Base-by-base conservation (phyloP, 352 stramenopile genomes). In the Phytophthora sp. region DNA sequence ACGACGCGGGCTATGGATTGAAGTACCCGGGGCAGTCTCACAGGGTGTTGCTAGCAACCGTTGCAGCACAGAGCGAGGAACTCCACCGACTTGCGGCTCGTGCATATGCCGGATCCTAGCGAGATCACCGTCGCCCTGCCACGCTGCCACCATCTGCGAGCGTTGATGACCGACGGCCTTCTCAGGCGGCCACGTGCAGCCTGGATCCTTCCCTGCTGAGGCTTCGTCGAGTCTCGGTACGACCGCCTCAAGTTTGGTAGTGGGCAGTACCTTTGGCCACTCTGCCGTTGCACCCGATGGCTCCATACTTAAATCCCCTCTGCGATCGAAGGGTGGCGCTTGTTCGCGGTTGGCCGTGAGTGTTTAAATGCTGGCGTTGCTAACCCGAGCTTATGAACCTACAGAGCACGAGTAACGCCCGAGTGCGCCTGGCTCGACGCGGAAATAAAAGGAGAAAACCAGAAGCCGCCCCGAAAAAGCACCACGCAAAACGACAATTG, bases 301-400 rank as follows among this genome's bases (percentile, higher is more conserved):
- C 55, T 74, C 61, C 70, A 77, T 77, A 44, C 27, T 72, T 45
- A 57, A 62, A 50, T 71, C 56, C 65, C 51, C 18, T 74, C 66
- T 77, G 70, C 66, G 60, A 77, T 72, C 69, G 64, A 77, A 66
- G 65, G 69, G 64, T 26, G 56, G 55, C 42, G 54, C 44, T 63
- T 23, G 58, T 76, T 38, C 44, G 53, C 35, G 33, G 30, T 18
- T 65, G 31, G 20, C 49, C 31, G 69, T 58, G 60, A 73, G 53
- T 68, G 59, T 56, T 68, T 72, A 56, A 77, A 71, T 71, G 61
- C 61, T 71, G 33, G 39, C n/a, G n/a, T n/a, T n/a, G 23, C 49
- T 57, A 66, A 60, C 47, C 41, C 53, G 29, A 16, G 29, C 38
- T 12, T 59, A 20, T 58, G 54, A 70, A 55, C 47, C 66, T 62